Evolutionary conservation across 805 yeast genomes (phyloP).

Genomic region (Blastobotrys terrestris): DNA sequence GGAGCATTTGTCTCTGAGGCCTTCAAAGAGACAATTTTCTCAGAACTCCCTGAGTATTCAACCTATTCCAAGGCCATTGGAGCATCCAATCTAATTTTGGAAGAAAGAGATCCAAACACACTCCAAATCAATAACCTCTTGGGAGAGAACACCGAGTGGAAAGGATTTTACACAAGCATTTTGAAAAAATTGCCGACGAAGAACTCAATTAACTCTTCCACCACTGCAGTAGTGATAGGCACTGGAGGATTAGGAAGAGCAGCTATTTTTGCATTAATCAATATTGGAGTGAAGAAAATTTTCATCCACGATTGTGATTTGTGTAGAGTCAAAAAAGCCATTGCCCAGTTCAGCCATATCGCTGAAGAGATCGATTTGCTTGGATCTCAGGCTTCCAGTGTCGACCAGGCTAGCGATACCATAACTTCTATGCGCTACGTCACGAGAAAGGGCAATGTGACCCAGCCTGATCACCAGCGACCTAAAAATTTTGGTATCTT

Average conservation of each 20-base stretch:
- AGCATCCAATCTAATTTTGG: slow-evolving; percentile 7
- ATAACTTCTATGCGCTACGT: slow-evolving; percentile 10
- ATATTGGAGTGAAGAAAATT: slow-evolving; percentile 5
- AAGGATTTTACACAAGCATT: slow-evolving; percentile 5
- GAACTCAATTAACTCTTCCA: slow-evolving; percentile 4
- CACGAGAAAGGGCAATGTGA: slow-evolving; percentile 2
- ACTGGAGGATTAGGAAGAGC: slow-evolving; percentile 6
- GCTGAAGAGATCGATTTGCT: neutral
- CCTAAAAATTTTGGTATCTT: slow-evolving; percentile 12
- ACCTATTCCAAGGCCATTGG: slow-evolving; percentile 7
- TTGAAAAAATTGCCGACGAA: slow-evolving; percentile 3
- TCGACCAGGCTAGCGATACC: slow-evolving; percentile 4
- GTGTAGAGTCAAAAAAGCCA: slow-evolving; percentile 1
- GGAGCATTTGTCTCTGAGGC: slow-evolving; percentile 6
- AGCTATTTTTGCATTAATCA: slow-evolving; percentile 7
- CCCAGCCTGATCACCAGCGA: slow-evolving; percentile 5
- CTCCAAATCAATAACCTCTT: neutral
- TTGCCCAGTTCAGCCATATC: neutral
- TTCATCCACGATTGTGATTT: slow-evolving; percentile 2
- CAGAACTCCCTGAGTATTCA: neutral
- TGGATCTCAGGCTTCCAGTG: neutral
- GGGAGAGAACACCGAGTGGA: slow-evolving; percentile 13
- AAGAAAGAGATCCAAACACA: slow-evolving; percentile 5
- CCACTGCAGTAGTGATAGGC: slow-evolving; percentile 10
- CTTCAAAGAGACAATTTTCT: neutral